Evolutionary conservation across 306 rosid genomes (phyloP), one percentile per base, ranked within the genome.

Genomic region (Vigna reflexopilosa): DNA sequence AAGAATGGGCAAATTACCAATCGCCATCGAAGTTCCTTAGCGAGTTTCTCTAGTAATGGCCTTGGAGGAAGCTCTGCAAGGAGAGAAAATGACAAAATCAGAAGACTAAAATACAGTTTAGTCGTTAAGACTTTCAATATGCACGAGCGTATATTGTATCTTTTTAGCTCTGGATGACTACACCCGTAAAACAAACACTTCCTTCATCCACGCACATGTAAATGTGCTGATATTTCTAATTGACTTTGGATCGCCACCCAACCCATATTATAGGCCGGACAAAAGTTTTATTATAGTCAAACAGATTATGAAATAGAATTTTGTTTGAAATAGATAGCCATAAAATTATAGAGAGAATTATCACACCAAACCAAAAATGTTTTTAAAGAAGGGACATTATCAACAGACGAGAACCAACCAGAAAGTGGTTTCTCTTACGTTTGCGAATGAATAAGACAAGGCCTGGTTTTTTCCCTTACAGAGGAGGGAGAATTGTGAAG

Each of bases 51-150:
- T 17, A 93, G 93, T 70, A 93, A 77, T 15, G 98, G 98, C 59
- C 92, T 87, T 30, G 98, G 96, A 45, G 98, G 98, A 81, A 93
- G 98, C 88, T 93, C 98, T 93, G 93, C 85, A 80, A 13, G 40
- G 22, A 85, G 78, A 83, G 58, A 62, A 42, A 49, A 17, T 9
- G 75, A 52, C 40, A 45, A 30, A 30, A 65, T 87, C 75, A 86
- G 75, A 66, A 45, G 38, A 45, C 14, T 32, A 71, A 69, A 6
- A 63, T 68, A 40, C 32, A 14, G 57, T 12, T 34, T 49, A 77
- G 13, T 44, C 57, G n/a, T 59, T 47, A 67, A 30, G 34, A 54
- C 28, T 80, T 82, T 67, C 50, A 49, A 76, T 73, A 48, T 48
- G 54, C 57, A 67, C 14, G 17, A 58, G 67, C 24, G 59, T 49